A percentile compares a stretch with the other conserved stretches of the same genome.
Evolutionary conservation across 1,284 basidiomycete species (phyloP).

Genomic region (Fistulinella cinereoalba): DNA sequence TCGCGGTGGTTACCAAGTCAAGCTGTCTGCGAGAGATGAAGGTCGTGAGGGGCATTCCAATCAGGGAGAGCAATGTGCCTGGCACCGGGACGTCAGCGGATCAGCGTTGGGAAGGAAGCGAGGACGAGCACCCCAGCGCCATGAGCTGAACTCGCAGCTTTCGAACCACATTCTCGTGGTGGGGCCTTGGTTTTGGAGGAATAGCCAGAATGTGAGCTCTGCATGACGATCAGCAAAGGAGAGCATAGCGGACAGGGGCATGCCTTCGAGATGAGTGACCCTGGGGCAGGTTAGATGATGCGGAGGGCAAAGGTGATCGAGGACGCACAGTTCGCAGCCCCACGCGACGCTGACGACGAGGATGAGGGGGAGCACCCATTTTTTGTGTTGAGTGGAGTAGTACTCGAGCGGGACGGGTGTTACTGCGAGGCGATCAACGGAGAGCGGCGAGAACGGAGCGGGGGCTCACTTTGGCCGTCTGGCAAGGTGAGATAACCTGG

Average conservation of each 20-base stretch:
- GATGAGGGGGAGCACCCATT: constrained; percentile 62
- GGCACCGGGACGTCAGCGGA: constrained; percentile 15
- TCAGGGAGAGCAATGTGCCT: constrained; percentile 60
- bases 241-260: background rate
- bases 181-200: constrained; percentile 69
- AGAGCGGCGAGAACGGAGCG: background rate
- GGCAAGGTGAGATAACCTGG: constrained; percentile 43
- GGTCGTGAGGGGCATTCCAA: constrained; percentile 67
- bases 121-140: constrained; percentile 54
- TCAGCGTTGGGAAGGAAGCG: constrained; percentile 4
- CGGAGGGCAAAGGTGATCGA: background rate
- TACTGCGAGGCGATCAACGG: constrained; percentile 38
- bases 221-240: constrained; percentile 6
- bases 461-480: constrained; percentile 40
- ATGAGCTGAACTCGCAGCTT: constrained; percentile 58
- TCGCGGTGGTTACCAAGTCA: constrained; percentile 45
- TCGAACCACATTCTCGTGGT: constrained; percentile 68
- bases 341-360: constrained; percentile 67
- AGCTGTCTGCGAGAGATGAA: constrained; percentile 54
- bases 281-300: constrained; percentile 35
- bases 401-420: constrained; percentile 50
- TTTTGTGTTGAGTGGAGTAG: constrained; percentile 44
- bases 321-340: constrained; percentile 66
- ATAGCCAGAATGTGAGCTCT: constrained; percentile 78
- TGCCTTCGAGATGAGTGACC: constrained; percentile 79